Evolutionary conservation across 2,329 filamentous ascomycete species (phyloP), one percentile per base, ranked within the genome.

Genomic region (Colletotrichum melonis): DNA sequence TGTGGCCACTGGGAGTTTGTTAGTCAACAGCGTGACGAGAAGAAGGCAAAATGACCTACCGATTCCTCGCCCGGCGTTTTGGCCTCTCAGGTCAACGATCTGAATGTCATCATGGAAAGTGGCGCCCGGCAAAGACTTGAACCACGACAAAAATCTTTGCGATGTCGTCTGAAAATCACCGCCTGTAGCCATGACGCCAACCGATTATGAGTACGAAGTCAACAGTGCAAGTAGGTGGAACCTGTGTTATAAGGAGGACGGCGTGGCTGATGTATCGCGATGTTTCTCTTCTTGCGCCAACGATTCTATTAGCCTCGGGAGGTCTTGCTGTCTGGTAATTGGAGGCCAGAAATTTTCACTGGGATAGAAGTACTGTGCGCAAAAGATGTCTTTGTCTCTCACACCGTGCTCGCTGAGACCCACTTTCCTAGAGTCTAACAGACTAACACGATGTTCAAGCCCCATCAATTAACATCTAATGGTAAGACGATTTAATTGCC

Each of bases 1-100:
- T 26, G 84, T 88, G 30, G 95, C 93, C 77, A 97, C 94, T 96
- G 75, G 30, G 14, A 30, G 28, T 42, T 19, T 8, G 22, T 49
- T 28, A 58, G 54, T 22, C 22, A 26, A 11, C 58, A 52, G n/a
- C 59, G 54, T 54, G 7, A n/a, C 54, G 26, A 26, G 54, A 22
- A 38, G n/a, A 42, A 4, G 4, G 24, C n/a, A 46, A 1, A 4
- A 11, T 1, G 14, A 12, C 77, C 83, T 76, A 90, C 89, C 80
- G 74, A 91, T 89, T 62, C 89, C 89, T 64, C 89, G 84, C 1
- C 89, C 89, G 2, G 88, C 88, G 58, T 84, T 83, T 11, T 83
- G 82, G n/a, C 76, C 78, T 28, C 89, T 83, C 66, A 91, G 79
- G 76, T 91, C 89, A 28, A 82, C 83, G 59, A 91, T 87, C 74